phyloP scores from a whole-genome alignment of 768 basidiomycete genomes.

The Pleurotus salmoneostramineus region DNA sequence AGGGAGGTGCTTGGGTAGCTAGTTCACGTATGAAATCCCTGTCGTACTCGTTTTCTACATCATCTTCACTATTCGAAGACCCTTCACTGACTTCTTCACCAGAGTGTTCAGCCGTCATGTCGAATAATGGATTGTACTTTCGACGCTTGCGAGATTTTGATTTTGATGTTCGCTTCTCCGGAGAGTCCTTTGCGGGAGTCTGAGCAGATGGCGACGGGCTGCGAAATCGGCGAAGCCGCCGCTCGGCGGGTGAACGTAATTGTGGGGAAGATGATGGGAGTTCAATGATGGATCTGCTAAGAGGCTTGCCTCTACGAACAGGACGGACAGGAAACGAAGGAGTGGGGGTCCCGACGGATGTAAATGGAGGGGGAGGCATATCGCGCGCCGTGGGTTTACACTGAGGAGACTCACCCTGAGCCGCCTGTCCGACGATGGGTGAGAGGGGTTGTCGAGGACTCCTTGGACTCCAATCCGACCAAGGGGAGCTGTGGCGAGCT shows the following conservation, averaged over 20 bases:
- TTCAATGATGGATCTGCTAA: slow-evolving; percentile 14
- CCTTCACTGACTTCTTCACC: slow-evolving; percentile 76
- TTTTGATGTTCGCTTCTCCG: slow-evolving; percentile 8
- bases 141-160: slow-evolving; percentile 11
- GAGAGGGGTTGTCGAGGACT: not conserved
- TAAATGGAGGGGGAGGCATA: slow-evolving; percentile 6
- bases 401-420: too few species aligned
- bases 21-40: slow-evolving; percentile 60
- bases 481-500: slow-evolving; percentile 1
- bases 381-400: not conserved
- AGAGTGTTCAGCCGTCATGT: slow-evolving; percentile 73
- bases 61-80: slow-evolving; percentile 48
- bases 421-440: not conserved
- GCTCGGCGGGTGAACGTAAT: slow-evolving; percentile 29
- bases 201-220: not conserved
- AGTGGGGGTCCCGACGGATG: slow-evolving; percentile 19
- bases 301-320: slow-evolving; percentile 20
- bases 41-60: slow-evolving; percentile 65
- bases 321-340: slow-evolving; percentile 44
- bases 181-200: not conserved
- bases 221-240: slow-evolving; percentile 23
- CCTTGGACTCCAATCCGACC: slow-evolving; percentile 5
- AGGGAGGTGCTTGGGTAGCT: slow-evolving; percentile 64
- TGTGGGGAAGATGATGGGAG: slow-evolving; percentile 26
- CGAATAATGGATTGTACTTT: slow-evolving; percentile 43